Percentiles rank a stretch among this genome's conserved stretches.
Conservation (phyloP, 331 rosid genomes). For the Acacia pycnantha region DNA sequence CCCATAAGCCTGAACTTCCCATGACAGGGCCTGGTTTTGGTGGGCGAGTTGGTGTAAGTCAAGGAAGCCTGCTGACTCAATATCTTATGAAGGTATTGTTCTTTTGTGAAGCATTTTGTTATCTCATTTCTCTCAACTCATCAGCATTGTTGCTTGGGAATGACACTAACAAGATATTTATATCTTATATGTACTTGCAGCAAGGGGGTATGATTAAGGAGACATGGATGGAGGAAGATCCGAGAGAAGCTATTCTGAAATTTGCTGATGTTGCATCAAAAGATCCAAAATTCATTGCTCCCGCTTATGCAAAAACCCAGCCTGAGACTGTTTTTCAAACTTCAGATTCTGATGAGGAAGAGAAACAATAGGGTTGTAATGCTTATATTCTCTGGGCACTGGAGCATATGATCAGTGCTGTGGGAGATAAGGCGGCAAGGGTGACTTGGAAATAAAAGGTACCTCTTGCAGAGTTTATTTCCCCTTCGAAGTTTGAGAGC, state of each 20-base stretch:
- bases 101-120: conserved; percentile 11
- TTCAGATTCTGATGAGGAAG: conserved; percentile 96
- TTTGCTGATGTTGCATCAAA: conserved; percentile 85
- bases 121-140: neutral
- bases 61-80: conserved; percentile 95
- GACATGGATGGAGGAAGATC: conserved; percentile 99
- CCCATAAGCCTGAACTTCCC: conserved; percentile 97
- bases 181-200: conserved; percentile 46
- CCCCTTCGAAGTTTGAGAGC: neutral
- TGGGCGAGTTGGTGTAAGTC: conserved; percentile 84
- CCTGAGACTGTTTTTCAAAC: conserved; percentile 82
- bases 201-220: conserved; percentile 97
- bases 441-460: conserved; percentile 4
- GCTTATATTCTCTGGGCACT: neutral
- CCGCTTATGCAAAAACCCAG: conserved; percentile 94
- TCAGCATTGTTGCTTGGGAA: conserved; percentile 8
- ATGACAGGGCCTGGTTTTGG: conserved; percentile 97
- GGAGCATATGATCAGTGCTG: neutral
- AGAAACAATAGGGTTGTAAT: conserved; percentile 46
- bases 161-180: conserved; percentile 29
- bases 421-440: neutral
- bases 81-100: conserved; percentile 78
- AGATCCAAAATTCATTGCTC: conserved; percentile 91
- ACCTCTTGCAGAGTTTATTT: neutral
- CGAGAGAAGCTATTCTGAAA: conserved; percentile 94